Evolutionary conservation across 768 basidiomycete genomes (phyloP), one percentile per base, ranked within the genome.

Genomic region (Mrakia frigida): DNA sequence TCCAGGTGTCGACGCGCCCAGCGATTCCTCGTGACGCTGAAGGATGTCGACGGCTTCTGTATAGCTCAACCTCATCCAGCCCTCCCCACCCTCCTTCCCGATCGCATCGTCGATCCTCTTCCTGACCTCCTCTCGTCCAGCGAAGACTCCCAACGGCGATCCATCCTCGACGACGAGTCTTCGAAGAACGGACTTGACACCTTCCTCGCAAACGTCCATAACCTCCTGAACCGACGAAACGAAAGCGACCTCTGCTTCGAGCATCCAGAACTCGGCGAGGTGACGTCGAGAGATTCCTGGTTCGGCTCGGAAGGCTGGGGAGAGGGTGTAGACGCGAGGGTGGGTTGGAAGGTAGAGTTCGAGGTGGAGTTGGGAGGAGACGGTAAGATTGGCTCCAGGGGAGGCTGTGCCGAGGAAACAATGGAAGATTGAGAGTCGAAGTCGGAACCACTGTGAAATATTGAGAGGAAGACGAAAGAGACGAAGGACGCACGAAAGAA

Each of bases 241-340:
- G 81, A 89, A 91, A 0, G 89, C 89, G 87, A 93, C 90, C 82
- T 99, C 97, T 0, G 92, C 95, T 84, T 99, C 97, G 73, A 98
- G 88, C 97, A 99, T 99, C 92, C 93, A 98, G 83, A 99, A 99
- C 83, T 99, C 97, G 70, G 93, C 89, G 18, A 99, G 87, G 82
- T 99, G 97, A n/a, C 96, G 87, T 43, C 88, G 88, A 2, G 96
- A 98, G 79, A 90, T 87, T 3, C 90, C 92, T 7, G 89, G 89
- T 82, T 99, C 97, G 31, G 97, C 96, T 23, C 97, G 91, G 84
- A 99, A 99, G 79, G 91, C 91, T 0, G 97, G 95, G 0, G 92
- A 90, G 33, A 99, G 88, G 0, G 95, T 95, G 85, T 94, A 99
- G 1, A 92, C 91, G 28, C 95, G 89, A 0, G 90, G 87, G n/a